Percentiles rank a stretch among this genome's conserved stretches.
phyloP scores from a whole-genome alignment of 2,329 filamentous ascomycete genomes.

The Apiospora rasikravindrae region DNA sequence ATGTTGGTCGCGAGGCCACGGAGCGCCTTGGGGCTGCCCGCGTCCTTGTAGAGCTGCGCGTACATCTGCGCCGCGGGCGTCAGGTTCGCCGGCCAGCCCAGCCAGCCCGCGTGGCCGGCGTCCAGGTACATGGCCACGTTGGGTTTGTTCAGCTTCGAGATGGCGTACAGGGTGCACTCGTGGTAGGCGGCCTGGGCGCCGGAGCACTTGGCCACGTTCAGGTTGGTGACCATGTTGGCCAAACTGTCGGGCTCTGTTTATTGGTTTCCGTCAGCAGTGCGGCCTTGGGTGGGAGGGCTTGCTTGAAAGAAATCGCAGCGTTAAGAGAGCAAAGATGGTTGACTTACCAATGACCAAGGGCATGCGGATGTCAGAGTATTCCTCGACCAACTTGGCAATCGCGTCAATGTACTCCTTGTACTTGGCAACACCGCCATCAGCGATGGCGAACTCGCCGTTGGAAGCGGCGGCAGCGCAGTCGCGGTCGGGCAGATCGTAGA shows the following conservation, averaged over 20 bases:
- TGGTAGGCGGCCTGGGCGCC: slow-evolving; percentile 54
- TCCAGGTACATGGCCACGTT: slow-evolving; percentile 65
- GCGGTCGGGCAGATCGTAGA: slow-evolving; percentile 64
- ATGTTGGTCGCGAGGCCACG: slow-evolving; percentile 64
- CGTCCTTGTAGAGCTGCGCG: slow-evolving; percentile 53
- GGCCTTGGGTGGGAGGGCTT: slow-evolving; percentile 21
- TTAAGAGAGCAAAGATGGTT: slow-evolving; percentile 20
- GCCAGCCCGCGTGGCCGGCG: slow-evolving; percentile 63
- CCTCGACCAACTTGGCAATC: slow-evolving; percentile 46
- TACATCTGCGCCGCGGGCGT: slow-evolving; percentile 52
- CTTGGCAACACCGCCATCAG: slow-evolving; percentile 54
- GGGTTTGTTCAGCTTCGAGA: slow-evolving; percentile 57
- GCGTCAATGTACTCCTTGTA: slow-evolving; percentile 62
- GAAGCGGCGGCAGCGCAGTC: slow-evolving; percentile 63
- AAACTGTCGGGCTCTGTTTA: slow-evolving; percentile 59
- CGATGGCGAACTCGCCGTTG: slow-evolving; percentile 60
- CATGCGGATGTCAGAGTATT: slow-evolving; percentile 49
- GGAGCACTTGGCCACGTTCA: slow-evolving; percentile 55
- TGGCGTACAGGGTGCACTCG: slow-evolving; percentile 55
- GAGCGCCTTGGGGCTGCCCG: slow-evolving; percentile 54
- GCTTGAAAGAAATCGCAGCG: slow-evolving; percentile 23
- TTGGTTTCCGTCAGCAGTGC: slow-evolving; percentile 25
- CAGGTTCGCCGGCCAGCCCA: slow-evolving; percentile 62
- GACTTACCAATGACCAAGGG: slow-evolving; percentile 51
- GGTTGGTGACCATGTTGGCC: slow-evolving; percentile 64